Base-by-base conservation (phyloP, 768 basidiomycete species). In the Leucosporidium creatinivorum region DNA sequence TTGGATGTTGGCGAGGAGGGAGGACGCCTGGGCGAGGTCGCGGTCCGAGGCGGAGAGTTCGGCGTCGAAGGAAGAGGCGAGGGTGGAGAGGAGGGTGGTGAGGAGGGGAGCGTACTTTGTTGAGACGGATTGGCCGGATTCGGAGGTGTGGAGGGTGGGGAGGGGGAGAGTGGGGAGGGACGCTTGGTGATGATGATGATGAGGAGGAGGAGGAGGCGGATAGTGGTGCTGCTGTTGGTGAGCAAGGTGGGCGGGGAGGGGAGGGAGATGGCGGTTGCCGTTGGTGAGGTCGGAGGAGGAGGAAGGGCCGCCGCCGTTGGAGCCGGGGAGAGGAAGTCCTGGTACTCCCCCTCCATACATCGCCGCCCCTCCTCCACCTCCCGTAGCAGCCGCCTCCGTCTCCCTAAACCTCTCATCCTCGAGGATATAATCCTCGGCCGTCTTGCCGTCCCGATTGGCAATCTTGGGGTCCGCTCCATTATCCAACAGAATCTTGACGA, bases 381-480 rank as follows among this genome's bases (percentile, higher is more conserved):
- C 36, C 1, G 17, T 39, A 26, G 61, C 49, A 25, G 59, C 52
- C 28, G 31, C 17, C 47, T 66, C 67, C 44, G 66, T 54, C 39
- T 72, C 65, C 49, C 94, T 84, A 80, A 97, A 97, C 58, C 93
- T 86, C 78, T 98, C 96, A 77, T 99, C 96, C 78, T 99, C 96
- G 47, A 99, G 83, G 70, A 99, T 98, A 76, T 98, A 99, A 77
- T 98, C 96, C 79, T 99, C 94, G 3, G 96, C 89, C 67, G 87
- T 93, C 81, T 98, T 98, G 58, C 91, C 90, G 74, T 99, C 96
- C 65, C 87, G 84, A 76, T 99, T 99, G 68, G 86, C 83, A 69
- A 98, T 85, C 79, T 96, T 96, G 7, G 94, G 93, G 77, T 98
- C 90, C 1, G 92, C 96, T 10, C 92, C 93, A 74, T 97, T 89